These are phyloP conservation scores for Paramyrothecium sp. DNA, from an alignment of 2,329 filamentous ascomycete genomes.

Conservation along the genomic window DNA sequence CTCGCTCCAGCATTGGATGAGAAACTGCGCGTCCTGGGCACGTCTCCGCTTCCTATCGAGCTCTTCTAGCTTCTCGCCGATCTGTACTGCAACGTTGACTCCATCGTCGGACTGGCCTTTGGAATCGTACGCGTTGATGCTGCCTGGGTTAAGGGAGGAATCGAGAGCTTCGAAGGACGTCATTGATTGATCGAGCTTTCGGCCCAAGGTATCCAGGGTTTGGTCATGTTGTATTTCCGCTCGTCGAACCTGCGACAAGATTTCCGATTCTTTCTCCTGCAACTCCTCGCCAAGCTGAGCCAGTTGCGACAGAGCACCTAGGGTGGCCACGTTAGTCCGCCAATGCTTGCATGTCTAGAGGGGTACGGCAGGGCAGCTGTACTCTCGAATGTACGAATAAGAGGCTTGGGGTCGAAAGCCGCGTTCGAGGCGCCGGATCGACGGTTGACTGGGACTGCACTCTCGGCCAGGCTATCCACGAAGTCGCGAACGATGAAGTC, in stretches of 20 bases:
- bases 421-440: constrained; percentile 67
- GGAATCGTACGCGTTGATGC: constrained; percentile 29
- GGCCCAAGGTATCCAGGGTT: constrained; percentile 82
- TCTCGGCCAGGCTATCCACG: constrained; percentile 87
- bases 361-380: constrained; percentile 17
- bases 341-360: background rate
- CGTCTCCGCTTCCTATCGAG: constrained; percentile 87
- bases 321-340: constrained; percentile 9
- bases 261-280: constrained; percentile 85
- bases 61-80: constrained; percentile 90
- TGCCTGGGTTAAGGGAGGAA: constrained; percentile 69
- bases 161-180: constrained; percentile 90
- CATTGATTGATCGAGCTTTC: constrained; percentile 89
- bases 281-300: constrained; percentile 77
- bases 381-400: constrained; percentile 94
- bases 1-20: constrained; percentile 96
- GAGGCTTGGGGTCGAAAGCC: constrained; percentile 89
- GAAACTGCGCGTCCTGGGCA: constrained; percentile 88
- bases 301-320: constrained; percentile 66
- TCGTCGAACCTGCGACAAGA: constrained; percentile 83
- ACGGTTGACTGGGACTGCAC: constrained; percentile 73
- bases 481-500: constrained; percentile 99
- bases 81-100: constrained; percentile 90
- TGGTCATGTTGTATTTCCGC: constrained; percentile 91
- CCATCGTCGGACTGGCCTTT: constrained; percentile 51